These are phyloP conservation scores for Pelargonium nanum DNA, from an alignment of 345 rosid species.

Conservation along the genomic window DNA sequence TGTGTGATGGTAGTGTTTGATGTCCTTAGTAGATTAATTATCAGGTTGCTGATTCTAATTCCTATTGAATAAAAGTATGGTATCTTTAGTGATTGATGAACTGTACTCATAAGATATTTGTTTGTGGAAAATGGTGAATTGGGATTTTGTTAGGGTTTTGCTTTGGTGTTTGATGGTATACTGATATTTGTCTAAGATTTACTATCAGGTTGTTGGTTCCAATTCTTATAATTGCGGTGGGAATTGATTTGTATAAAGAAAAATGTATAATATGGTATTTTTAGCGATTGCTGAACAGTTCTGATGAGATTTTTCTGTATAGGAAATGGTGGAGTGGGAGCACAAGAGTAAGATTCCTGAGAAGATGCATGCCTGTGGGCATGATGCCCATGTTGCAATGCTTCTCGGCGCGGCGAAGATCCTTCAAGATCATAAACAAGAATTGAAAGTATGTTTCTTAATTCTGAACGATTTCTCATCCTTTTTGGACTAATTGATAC, in stretches of 20 bases:
- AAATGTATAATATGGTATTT: too few species aligned
- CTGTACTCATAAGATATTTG: background rate
- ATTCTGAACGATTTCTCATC: background rate
- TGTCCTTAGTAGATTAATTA: background rate
- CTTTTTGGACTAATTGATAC: background rate
- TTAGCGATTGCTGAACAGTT: too few species aligned
- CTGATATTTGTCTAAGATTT: too few species aligned
- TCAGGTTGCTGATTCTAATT: background rate
- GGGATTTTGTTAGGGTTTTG: too few species aligned
- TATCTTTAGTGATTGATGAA: background rate
- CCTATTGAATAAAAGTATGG: too few species aligned
- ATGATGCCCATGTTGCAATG: conserved; percentile 79
- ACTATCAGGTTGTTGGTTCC: too few species aligned
- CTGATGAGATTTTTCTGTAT: conserved; percentile 15
- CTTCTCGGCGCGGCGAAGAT: conserved; percentile 79
- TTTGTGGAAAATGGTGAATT: background rate
- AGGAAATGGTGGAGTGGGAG: conserved; percentile 92
- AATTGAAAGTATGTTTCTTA: conserved; percentile 23
- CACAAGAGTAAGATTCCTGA: conserved; percentile 69
- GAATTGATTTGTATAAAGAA: too few species aligned
- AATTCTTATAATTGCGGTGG: too few species aligned
- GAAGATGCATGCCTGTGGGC: conserved; percentile 93
- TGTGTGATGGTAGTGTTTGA: background rate
- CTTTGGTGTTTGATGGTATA: too few species aligned
- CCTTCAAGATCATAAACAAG: conserved; percentile 43